phyloP scores from a whole-genome alignment of 164 flowering plant species.

The Akebia trifoliata region DNA sequence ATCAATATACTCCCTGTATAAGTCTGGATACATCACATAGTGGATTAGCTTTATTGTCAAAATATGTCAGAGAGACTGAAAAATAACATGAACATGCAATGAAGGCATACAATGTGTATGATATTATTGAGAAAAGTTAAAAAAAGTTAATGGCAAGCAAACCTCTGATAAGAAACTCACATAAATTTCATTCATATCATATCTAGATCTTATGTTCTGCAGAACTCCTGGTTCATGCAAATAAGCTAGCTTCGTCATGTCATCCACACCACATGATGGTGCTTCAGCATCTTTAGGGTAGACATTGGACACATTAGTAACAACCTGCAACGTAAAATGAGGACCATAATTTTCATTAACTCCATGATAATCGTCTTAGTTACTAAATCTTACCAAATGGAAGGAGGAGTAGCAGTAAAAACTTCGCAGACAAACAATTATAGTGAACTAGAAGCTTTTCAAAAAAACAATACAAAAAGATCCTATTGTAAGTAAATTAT shows the following conservation, averaged over 20 bases:
- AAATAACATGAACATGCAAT: no score
- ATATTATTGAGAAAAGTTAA: no score
- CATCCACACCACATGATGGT: constrained; percentile 95
- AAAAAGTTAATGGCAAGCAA: no score
- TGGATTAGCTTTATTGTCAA: constrained; percentile 17
- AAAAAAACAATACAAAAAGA: no score
- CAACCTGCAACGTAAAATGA: constrained; percentile 51
- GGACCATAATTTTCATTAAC: background rate
- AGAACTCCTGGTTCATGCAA: constrained; percentile 98
- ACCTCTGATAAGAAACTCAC: constrained; percentile 55
- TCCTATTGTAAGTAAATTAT: no score
- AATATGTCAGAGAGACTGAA: no score
- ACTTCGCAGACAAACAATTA: no score
- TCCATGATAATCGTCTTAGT: background rate
- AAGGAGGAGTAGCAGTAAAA: no score
- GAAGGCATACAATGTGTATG: no score
- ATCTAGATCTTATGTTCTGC: constrained; percentile 78
- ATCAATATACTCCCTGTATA: constrained; percentile 95
- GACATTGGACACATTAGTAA: constrained; percentile 52
- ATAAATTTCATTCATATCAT: constrained; percentile 95
- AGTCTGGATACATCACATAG: constrained; percentile 46
- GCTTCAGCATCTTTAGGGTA: constrained; percentile 92
- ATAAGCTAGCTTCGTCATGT: constrained; percentile 97
- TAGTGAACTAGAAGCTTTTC: no score
- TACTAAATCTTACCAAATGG: background rate